phyloP scores from a whole-genome alignment of 805 yeast species.

The Saccharomycopsis sp. region DNA sequence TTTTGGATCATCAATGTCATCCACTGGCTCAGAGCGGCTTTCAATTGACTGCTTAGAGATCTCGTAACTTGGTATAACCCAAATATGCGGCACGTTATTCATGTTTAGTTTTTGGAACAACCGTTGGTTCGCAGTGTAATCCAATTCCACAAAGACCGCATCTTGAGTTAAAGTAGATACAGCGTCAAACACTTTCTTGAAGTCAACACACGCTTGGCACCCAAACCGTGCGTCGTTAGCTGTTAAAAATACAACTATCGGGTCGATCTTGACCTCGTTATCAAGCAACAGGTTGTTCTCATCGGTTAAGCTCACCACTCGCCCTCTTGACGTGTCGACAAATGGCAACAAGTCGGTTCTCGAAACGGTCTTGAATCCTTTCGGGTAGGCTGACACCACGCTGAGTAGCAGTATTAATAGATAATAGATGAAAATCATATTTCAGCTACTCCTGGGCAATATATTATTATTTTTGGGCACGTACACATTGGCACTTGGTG shows the following conservation, averaged over 20 bases:
- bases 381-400: background rate
- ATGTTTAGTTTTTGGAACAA: conserved; percentile 38
- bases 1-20: conserved; percentile 1
- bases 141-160: conserved; percentile 44
- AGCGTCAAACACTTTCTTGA: conserved; percentile 14
- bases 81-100: conserved; percentile 54
- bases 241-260: conserved; percentile 12
- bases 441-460: too few relatives aligned
- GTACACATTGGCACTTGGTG: too few relatives aligned
- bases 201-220: conserved; percentile 14
- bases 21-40: background rate
- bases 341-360: background rate
- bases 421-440: too few relatives aligned
- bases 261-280: conserved; percentile 9
- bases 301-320: conserved; percentile 8
- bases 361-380: background rate
- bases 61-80: conserved; percentile 48
- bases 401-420: too few relatives aligned
- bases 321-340: too few relatives aligned
- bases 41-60: background rate
- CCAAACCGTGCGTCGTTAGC: conserved; percentile 12
- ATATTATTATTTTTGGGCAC: too few relatives aligned
- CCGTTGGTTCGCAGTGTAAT: conserved; percentile 38
- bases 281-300: conserved; percentile 5
- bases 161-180: conserved; percentile 25